Base-by-base conservation (phyloP, 164 flowering plant genomes). In the Cinnamomum chago region DNA sequence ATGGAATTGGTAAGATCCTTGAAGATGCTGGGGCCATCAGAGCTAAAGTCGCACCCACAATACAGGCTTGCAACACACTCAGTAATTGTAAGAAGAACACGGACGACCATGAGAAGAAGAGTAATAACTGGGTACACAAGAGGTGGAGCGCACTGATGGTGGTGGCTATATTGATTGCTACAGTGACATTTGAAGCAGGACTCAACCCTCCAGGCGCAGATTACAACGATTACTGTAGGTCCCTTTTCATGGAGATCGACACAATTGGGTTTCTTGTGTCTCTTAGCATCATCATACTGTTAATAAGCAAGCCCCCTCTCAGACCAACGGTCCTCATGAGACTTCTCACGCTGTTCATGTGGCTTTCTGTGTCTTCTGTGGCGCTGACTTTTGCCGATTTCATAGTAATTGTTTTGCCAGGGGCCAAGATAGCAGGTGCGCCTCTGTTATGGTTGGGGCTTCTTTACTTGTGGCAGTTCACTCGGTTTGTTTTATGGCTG, bases 201-300 rank as follows among this genome's bases (percentile, higher is more conserved):
- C 65, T 81, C 15, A 70, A 9, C 71, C 81, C 79, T 73, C 83
- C 83, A 17, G 79, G 75, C 12, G 67, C 75, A 2, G 5, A 0
- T 24, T 65, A 33, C 50, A 17, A 24, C 7, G 28, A 2, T 15
- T 0, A 10, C 1, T 5, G 17, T 5, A 50, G 1, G 6, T 52
- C 1, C 2, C 2, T 0, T 3, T 74, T 73, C 72, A 28, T 76
- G 33, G 30, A 18, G 7, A 23, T 11, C 27, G 81, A 83, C 71
- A 75, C 80, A 0, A 23, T 51, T 3, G 78, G 73, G 0, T 81
- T 83, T 71, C 58, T 83, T 20, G 72, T 76, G 2, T 78, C 85
- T 30, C 76, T 80, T 0, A 78, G 77, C 78, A 71, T 76, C 52
- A 83, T 80, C 24, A 12, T 80, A 52, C 58, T 83, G 22, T 58